These are phyloP conservation scores for Podospora tetraspora DNA, from an alignment of 495 filamentous ascomycete genomes.

Conservation along the genomic window DNA sequence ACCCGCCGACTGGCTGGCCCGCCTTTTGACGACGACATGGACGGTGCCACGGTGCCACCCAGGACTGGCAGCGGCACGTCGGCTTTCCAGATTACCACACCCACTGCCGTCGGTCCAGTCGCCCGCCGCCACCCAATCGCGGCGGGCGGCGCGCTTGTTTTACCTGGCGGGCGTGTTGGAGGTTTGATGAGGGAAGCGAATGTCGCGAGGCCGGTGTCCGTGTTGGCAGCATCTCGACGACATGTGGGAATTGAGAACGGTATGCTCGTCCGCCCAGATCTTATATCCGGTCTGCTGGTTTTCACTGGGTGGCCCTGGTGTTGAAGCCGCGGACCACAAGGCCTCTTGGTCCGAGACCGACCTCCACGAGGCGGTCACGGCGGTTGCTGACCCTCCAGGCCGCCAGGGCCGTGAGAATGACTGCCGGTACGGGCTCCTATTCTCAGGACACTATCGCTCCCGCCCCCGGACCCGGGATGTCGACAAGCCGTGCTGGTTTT, in stretches of 20 bases:
- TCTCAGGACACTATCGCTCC: neutral
- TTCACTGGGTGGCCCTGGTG: neutral
- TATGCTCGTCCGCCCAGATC: neutral
- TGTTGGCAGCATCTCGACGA: neutral
- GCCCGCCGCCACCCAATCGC: slow-evolving; percentile 8
- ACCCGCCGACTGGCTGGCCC: slow-evolving; percentile 14
- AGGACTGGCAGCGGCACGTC: slow-evolving; percentile 6
- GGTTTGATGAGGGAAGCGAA: neutral
- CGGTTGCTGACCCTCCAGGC: neutral
- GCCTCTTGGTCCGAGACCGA: neutral
- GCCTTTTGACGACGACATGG: neutral
- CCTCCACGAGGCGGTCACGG: neutral
- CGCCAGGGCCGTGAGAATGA: neutral
- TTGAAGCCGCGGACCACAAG: neutral
- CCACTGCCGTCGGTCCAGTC: neutral
- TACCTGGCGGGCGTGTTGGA: slow-evolving; percentile 3
- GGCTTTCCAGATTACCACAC: slow-evolving; percentile 17
- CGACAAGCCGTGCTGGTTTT: neutral
- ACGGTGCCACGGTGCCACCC: neutral
- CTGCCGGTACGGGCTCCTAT: neutral
- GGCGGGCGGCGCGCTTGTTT: slow-evolving; percentile 8
- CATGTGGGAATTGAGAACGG: neutral
- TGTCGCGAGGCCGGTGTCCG: neutral
- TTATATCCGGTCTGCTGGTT: neutral
- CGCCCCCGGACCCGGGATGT: neutral